Evolutionary conservation across 2,329 filamentous ascomycete genomes (phyloP), one percentile per base, ranked within the genome.

Genomic region (Ophiocordyceps camponoti-floridani): DNA sequence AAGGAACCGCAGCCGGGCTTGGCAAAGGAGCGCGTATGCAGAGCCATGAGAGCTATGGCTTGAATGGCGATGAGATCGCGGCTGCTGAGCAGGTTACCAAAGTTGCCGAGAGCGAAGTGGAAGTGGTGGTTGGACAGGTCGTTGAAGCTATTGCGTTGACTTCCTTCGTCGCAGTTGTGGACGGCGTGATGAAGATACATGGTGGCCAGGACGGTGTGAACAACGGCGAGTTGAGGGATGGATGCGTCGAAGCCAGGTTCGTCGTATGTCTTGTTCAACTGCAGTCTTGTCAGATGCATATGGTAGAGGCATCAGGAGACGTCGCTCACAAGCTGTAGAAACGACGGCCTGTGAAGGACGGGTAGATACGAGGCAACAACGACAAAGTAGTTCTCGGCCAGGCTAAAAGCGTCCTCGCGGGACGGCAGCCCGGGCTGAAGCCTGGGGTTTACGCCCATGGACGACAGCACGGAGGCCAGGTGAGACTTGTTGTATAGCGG

Each of bases 181-280:
- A 77, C 67, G n/a, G 80, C 79, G 47, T 79, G 83, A 52, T 93
- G 84, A 51, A 82, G 85, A 55, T 79, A 79, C 52, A 89, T 82
- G 43, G 78, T 79, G 11, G 83, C 80, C 47, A 91, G 79, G 40
- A 91, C 72, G 76, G 88, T 84, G 58, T 89, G 82, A 0, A 87
- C 70, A 46, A 77, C 75, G 38, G 84, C 81, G 1, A 70, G 69
- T 55, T 91, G 79, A 2, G 82, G 70, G 0, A 72, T 59, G 0
- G 73, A 72, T 1, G 82, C 72, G 43, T 70, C 65, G 56, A 80
- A 84, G 45, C 58, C 64, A 14, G 72, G 67, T 44, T 87, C 79
- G 52, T 86, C 79, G 56, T 87, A 87, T 45, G 86, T 72, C 47
- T 74, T 70, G 7, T 66, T 67, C 50, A 82, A 63, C 75, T 79